phyloP scores from a whole-genome alignment of 2,329 filamentous ascomycete genomes.

The Ceratocystiopsis minuta region DNA sequence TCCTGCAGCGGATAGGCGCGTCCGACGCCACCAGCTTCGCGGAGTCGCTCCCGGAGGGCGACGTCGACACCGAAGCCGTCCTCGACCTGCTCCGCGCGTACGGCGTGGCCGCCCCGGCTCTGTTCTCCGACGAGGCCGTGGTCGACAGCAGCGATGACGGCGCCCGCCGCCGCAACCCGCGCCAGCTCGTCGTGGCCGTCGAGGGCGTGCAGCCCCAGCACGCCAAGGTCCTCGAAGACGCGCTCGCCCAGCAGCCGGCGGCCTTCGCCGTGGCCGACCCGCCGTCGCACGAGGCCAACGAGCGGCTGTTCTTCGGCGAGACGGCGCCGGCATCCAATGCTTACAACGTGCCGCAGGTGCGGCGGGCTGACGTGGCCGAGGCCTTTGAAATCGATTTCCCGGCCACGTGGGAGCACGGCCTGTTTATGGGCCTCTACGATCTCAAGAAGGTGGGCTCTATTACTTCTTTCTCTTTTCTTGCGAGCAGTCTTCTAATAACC shows the following conservation, averaged over 20 bases:
- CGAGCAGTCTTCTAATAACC: constrained; percentile 9
- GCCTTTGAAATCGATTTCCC: constrained; percentile 17
- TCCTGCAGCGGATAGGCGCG: constrained; percentile 37
- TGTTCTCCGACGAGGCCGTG: constrained; percentile 27
- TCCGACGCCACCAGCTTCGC: constrained; percentile 28
- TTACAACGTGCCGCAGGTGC: neutral
- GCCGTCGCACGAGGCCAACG: constrained; percentile 24
- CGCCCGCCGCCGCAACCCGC: constrained; percentile 12
- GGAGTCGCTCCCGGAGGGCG: constrained; percentile 21
- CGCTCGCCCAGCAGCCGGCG: constrained; percentile 21
- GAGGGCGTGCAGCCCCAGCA: constrained; percentile 34
- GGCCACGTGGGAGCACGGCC: constrained; percentile 23
- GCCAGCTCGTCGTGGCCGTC: constrained; percentile 41
- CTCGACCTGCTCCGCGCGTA: constrained; percentile 41
- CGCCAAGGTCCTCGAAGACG: constrained; percentile 22
- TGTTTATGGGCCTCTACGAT: constrained; percentile 26
- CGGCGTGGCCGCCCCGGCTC: constrained; percentile 29
- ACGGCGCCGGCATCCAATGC: constrained; percentile 9
- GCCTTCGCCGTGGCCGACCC: constrained; percentile 31
- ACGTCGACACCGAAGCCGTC: constrained; percentile 26
- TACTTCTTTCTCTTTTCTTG: neutral
- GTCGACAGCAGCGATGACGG: constrained; percentile 1
- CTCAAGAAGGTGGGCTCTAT: constrained; percentile 21
- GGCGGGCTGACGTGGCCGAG: constrained; percentile 18
- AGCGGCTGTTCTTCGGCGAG: constrained; percentile 23